phyloP scores from a whole-genome alignment of 208 protist genomes.

The Trypanosoma melophagium region DNA sequence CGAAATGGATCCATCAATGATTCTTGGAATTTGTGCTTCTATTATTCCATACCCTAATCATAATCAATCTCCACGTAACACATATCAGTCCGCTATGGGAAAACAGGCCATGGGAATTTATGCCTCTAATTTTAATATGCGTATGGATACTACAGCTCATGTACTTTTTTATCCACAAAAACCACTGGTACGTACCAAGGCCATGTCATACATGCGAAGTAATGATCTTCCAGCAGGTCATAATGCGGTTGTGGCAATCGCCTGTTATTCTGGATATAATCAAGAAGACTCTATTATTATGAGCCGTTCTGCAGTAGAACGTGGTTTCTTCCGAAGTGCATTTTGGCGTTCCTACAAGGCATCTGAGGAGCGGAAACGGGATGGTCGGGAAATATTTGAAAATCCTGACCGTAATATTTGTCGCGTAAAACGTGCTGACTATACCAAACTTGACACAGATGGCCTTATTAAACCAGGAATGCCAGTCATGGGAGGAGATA shows the following conservation, averaged over 20 bases:
- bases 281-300: conserved; percentile 99
- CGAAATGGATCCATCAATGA: conserved; percentile 98
- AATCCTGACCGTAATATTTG: conserved; percentile 87
- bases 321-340: conserved; percentile 88
- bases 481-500: conserved; percentile 87
- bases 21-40: conserved; percentile 94
- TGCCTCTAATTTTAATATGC: conserved; percentile 90
- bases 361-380: conserved; percentile 68
- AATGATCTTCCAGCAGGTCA: conserved; percentile 94
- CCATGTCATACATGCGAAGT: conserved; percentile 95
- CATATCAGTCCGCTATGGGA: conserved; percentile 97
- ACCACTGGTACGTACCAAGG: conserved; percentile 88
- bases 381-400: conserved; percentile 91
- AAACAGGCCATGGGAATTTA: conserved; percentile 97
- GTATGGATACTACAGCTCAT: conserved; percentile 95
- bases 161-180: conserved; percentile 97
- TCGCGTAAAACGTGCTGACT: conserved; percentile 83
- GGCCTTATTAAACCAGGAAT: conserved; percentile 90
- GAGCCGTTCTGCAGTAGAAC: conserved; percentile 95
- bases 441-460: conserved; percentile 96
- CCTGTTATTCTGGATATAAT: conserved; percentile 98
- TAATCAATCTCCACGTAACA: conserved; percentile 96
- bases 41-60: conserved; percentile 98
- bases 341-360: conserved; percentile 94
- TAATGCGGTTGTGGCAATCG: conserved; percentile 96